Evolutionary conservation across 2,329 filamentous ascomycete species (phyloP).

Genomic region (Clonostachys rhizophaga): DNA sequence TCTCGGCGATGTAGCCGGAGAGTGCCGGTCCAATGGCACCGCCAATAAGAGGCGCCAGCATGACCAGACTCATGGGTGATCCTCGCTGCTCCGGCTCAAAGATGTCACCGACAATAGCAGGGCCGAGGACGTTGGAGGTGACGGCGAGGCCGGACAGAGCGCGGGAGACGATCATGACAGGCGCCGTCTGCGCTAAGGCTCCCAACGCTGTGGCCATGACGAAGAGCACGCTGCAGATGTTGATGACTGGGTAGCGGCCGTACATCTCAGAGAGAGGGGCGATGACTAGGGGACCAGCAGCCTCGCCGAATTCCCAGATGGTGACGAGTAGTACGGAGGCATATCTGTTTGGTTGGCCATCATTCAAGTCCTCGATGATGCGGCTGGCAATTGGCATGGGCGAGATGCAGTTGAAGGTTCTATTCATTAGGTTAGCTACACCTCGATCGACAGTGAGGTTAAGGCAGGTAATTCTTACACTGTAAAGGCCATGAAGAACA

Average conservation of each 20-base stretch:
- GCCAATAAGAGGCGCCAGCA: slow-evolving; percentile 52
- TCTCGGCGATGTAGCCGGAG: slow-evolving; percentile 47
- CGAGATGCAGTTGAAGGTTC: slow-evolving; percentile 51
- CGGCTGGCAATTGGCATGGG: slow-evolving; percentile 47
- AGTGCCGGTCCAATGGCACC: slow-evolving; percentile 53
- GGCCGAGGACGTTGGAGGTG: slow-evolving; percentile 58
- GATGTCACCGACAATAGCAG: slow-evolving; percentile 60
- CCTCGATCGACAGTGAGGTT: no score
- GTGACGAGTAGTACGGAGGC: slow-evolving; percentile 60
- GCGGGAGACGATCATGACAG: slow-evolving; percentile 46
- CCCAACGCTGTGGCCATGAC: slow-evolving; percentile 39
- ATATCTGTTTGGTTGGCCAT: slow-evolving; percentile 26
- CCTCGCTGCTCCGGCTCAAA: slow-evolving; percentile 53
- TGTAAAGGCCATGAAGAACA: slow-evolving; percentile 50
- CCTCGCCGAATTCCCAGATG: slow-evolving; percentile 65
- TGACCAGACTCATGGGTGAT: slow-evolving; percentile 51
- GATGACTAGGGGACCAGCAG: slow-evolving; percentile 54
- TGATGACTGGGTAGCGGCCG: slow-evolving; percentile 50
- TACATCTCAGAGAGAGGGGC: slow-evolving; percentile 59
- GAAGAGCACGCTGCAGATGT: slow-evolving; percentile 45
- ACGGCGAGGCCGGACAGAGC: slow-evolving; percentile 58
- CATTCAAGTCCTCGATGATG: slow-evolving; percentile 40
- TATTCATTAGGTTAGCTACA: no score
- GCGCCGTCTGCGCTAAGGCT: slow-evolving; percentile 37
- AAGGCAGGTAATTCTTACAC: slow-evolving; percentile 29